phyloP scores from a whole-genome alignment of 1,139 yeast species.

The Geotrichum bryndzae region DNA sequence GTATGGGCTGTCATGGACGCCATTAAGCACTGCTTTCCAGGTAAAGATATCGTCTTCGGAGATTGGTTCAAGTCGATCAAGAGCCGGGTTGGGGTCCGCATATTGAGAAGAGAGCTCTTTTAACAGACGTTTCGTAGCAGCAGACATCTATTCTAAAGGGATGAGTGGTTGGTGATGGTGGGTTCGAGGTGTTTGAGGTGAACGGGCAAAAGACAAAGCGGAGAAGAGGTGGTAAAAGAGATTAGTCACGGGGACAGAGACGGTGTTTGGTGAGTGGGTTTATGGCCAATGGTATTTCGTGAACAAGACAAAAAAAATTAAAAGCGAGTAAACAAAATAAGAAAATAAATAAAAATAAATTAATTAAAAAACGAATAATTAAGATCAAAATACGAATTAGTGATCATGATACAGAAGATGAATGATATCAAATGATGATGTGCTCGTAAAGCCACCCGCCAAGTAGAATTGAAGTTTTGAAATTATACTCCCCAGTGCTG shows the following conservation, averaged over 20 bases:
- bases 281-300: background rate
- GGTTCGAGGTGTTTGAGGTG: background rate
- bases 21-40: constrained; percentile 59
- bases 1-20: constrained; percentile 51
- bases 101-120: constrained; percentile 42
- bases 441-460: too few species aligned
- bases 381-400: too few species aligned
- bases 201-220: background rate
- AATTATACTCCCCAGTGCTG: too few species aligned
- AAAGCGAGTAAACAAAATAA: background rate
- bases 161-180: background rate
- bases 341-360: too few species aligned
- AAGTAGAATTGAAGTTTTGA: too few species aligned
- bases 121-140: constrained; percentile 39
- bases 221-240: background rate
- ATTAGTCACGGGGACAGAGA: background rate
- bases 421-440: too few species aligned
- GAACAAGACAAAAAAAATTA: background rate
- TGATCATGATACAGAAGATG: too few species aligned
- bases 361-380: background rate
- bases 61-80: constrained; percentile 41
- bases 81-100: constrained; percentile 37
- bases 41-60: constrained; percentile 44
- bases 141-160: constrained; percentile 2
- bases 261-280: background rate